Evolutionary conservation across 2,329 filamentous ascomycete genomes (phyloP), one percentile per base, ranked within the genome.

Genomic region (Fusarium solani-melongenae): DNA sequence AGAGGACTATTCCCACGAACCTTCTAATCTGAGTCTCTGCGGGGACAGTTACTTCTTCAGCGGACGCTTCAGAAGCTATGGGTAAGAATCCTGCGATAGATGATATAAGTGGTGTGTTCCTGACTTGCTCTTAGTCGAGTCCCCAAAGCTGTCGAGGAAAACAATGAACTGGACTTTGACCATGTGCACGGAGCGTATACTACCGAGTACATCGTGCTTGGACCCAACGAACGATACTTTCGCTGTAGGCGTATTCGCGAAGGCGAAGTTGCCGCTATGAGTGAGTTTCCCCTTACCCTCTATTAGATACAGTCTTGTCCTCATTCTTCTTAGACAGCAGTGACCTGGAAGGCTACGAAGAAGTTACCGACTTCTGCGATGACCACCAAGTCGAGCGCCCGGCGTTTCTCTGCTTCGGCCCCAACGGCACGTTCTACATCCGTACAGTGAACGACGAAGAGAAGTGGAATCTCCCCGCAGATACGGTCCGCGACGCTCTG

Each of bases 31-130:
- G 3, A 77, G 70, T 24, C 72, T 77, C 12, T 66, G 67, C 6
- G 76, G 74, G 2, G 62, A 70, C 6, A 31, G 46, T 9, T 77
- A 65, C 62, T 77, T 74, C n/a, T 77, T 76, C 20, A 76, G 75
- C 36, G 75, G 75, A 6, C 66, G 63, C 10, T 27, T 17, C 1
- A 64, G 62, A 27, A 77, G 73, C 29, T 73, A 74, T n/a, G 76
- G 74, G 75, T 77, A 24, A 38, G 29, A 5, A 15, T 55, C 24
- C 10, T 31, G 12, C 1, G 6, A 9, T 12, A 1, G 5, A 11
- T 44, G 1, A 36, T 14, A 27, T 3, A 10, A 10, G 29, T 1
- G 15, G 6, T 1, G 2, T 31, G 9, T 14, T 55, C 15, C 31
- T 36, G 12, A 34, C 36, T 62, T 22, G 60, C 17, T 39, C 2